These are phyloP conservation scores for Peronosclerospora sorghi DNA, from an alignment of 352 stramenopile genomes.

Conservation along the genomic window DNA sequence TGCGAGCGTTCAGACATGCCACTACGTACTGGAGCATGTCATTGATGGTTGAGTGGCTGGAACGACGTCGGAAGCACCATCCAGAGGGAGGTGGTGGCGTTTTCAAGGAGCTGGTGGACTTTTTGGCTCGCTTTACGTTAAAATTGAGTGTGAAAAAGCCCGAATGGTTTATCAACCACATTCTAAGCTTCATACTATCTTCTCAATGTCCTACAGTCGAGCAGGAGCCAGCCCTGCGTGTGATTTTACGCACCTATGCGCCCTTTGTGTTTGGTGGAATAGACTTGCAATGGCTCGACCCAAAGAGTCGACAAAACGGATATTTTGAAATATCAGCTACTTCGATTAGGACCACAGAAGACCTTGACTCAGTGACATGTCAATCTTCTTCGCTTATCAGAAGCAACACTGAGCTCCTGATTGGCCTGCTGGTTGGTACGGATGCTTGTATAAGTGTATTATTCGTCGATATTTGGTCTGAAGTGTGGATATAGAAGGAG, in stretches of 20 bases:
- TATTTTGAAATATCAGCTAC: conserved; percentile 2
- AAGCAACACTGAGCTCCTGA: conserved; percentile 17
- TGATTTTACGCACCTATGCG: conserved; percentile 33
- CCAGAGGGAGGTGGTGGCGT: neutral
- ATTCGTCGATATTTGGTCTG: conserved; percentile 40
- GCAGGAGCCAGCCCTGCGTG: conserved; percentile 18
- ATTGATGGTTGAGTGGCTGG: conserved; percentile 24
- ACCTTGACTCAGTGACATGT: conserved; percentile 14
- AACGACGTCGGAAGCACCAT: conserved; percentile 14
- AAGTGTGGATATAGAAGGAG: conserved; percentile 24
- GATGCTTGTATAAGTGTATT: conserved; percentile 12
- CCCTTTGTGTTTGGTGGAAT: conserved; percentile 38
- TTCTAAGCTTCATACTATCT: conserved; percentile 44
- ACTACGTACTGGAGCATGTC: conserved; percentile 28
- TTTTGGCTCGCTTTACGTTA: conserved; percentile 30
- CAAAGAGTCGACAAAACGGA: conserved; percentile 14
- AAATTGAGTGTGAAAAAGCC: conserved; percentile 53
- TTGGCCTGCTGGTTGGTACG: conserved; percentile 11
- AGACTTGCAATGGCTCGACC: conserved; percentile 5
- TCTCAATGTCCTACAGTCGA: conserved; percentile 16
- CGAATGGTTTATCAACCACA: conserved; percentile 65
- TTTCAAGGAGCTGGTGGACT: conserved; percentile 27
- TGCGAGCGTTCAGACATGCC: conserved; percentile 33
- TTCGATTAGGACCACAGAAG: conserved; percentile 1
- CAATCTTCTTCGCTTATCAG: conserved; percentile 8